Conservation (phyloP, 2,329 filamentous ascomycete species). For the Bertia moriformis region DNA sequence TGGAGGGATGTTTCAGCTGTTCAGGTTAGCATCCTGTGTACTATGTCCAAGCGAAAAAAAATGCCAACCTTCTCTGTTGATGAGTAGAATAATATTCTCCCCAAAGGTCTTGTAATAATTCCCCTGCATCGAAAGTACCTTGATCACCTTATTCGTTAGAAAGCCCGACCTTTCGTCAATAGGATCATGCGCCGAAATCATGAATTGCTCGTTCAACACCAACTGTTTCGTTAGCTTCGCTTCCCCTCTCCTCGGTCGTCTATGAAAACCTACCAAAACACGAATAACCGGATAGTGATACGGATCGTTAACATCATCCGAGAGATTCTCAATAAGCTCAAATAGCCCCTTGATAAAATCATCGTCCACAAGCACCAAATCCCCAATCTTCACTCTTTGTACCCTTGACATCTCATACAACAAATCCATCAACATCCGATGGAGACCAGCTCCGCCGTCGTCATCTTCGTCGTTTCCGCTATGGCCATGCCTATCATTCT, state of each 20-base stretch:
- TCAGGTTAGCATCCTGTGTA: not conserved
- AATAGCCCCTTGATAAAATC: conserved; percentile 53
- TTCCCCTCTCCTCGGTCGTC: not conserved
- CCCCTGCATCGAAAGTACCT: conserved; percentile 49
- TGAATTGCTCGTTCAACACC: conserved; percentile 64
- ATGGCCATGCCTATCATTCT: no score
- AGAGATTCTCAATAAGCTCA: conserved; percentile 54
- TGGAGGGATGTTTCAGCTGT: conserved; percentile 55
- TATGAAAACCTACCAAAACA: conserved; percentile 37
- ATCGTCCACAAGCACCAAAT: conserved; percentile 45
- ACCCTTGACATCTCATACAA: conserved; percentile 63
- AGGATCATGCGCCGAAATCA: conserved; percentile 33
- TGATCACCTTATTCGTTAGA: conserved; percentile 59
- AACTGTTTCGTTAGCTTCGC: conserved; percentile 26
- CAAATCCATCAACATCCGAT: conserved; percentile 50
- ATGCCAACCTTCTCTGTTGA: conserved; percentile 47
- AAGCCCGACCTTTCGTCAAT: conserved; percentile 12
- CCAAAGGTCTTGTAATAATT: conserved; percentile 60
- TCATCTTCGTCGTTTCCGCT: conserved; percentile 30
- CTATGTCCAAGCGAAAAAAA: not conserved
- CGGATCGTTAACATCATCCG: conserved; percentile 57
- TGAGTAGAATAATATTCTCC: conserved; percentile 59
- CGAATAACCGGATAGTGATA: conserved; percentile 64
- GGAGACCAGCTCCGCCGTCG: conserved; percentile 37
- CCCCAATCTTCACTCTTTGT: conserved; percentile 45